These are phyloP conservation scores for Colletotrichum euphorbiae DNA, from an alignment of 2,329 filamentous ascomycete genomes.

Conservation along the genomic window DNA sequence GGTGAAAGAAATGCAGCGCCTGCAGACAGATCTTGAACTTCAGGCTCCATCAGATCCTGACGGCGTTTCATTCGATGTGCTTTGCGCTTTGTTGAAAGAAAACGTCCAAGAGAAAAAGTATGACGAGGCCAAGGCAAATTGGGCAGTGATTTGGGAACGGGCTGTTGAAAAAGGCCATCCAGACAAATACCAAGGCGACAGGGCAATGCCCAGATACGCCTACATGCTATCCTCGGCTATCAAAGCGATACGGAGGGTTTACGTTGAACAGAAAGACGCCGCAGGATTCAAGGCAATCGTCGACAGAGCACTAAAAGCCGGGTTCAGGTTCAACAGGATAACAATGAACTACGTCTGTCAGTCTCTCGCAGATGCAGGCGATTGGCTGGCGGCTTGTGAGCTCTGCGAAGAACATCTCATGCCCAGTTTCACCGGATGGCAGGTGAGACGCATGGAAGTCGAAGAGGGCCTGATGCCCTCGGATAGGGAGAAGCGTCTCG, in stretches of 20 bases:
- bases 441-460: slow-evolving; percentile 41
- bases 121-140: slow-evolving; percentile 72
- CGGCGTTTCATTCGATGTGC: slow-evolving; percentile 63
- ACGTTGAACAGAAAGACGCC: slow-evolving; percentile 54
- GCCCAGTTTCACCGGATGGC: slow-evolving; percentile 82
- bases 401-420: slow-evolving; percentile 84
- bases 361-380: slow-evolving; percentile 69
- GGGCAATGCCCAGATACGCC: slow-evolving; percentile 60
- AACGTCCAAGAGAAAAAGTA: slow-evolving; percentile 69
- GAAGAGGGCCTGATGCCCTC: slow-evolving; percentile 81
- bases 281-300: slow-evolving; percentile 63
- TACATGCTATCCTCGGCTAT: slow-evolving; percentile 65
- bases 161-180: slow-evolving; percentile 58
- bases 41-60: slow-evolving; percentile 49
- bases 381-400: slow-evolving; percentile 75
- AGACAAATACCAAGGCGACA: slow-evolving; percentile 41
- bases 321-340: slow-evolving; percentile 79
- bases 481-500: slow-evolving; percentile 69
- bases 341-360: slow-evolving; percentile 87
- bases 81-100: slow-evolving; percentile 76
- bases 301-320: slow-evolving; percentile 67
- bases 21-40: slow-evolving; percentile 55
- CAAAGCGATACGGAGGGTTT: slow-evolving; percentile 61
- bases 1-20: slow-evolving; percentile 66
- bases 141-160: slow-evolving; percentile 70